Evolutionary conservation across 176 grass and related monocot species (phyloP).

Genomic region (Aegilops tauschii): DNA sequence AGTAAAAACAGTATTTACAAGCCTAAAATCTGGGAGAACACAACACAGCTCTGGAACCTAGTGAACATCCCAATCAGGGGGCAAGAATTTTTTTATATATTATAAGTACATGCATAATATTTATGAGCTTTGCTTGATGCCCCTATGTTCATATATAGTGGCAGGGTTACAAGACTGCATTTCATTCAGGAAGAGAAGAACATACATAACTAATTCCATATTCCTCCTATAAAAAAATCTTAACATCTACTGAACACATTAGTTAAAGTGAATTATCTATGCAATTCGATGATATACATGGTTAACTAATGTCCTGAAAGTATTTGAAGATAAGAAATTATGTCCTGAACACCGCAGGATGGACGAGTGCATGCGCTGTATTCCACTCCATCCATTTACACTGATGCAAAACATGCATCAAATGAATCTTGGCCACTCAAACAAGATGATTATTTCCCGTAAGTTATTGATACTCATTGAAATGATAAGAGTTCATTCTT

Average conservation of each 20-base stretch:
- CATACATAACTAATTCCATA: not conserved
- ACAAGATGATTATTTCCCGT: conserved; percentile 93
- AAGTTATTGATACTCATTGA: conserved; percentile 18
- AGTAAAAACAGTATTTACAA: not conserved
- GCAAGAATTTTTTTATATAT: not conserved
- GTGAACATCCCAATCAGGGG: not conserved
- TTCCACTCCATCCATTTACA: conserved; percentile 93
- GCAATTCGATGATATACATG: not conserved
- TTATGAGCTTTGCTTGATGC: not conserved
- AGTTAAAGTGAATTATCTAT: not conserved
- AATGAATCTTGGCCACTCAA: conserved; percentile 88
- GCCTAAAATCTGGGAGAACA: too few relatives aligned
- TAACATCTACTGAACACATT: not conserved
- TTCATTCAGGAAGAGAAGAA: not conserved
- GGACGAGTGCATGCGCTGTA: conserved; percentile 82
- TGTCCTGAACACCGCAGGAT: conserved; percentile 53
- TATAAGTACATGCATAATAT: not conserved
- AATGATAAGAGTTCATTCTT: conserved; percentile 4
- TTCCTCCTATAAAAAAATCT: not conserved
- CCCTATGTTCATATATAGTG: not conserved
- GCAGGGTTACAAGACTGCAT: not conserved
- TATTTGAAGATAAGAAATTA: conserved; percentile 11
- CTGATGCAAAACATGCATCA: conserved; percentile 73
- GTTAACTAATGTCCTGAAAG: not conserved
- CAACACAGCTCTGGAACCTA: not conserved